A percentile compares a stretch with the other conserved stretches of the same genome.
These are phyloP conservation scores for Blastomyces percursus DNA, from an alignment of 2,329 filamentous ascomycete genomes.

Conservation along the genomic window DNA sequence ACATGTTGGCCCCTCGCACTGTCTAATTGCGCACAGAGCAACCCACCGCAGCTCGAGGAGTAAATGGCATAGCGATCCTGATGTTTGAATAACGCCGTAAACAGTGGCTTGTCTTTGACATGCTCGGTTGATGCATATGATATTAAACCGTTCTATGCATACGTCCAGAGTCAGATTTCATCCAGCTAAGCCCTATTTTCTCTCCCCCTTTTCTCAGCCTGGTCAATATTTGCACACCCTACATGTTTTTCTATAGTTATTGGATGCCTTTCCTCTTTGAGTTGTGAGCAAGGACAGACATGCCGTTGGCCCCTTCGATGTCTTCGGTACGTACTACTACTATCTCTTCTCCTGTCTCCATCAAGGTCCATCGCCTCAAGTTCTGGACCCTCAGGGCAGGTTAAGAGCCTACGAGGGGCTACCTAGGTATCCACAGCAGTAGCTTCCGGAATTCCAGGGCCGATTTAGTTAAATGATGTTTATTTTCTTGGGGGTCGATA, in stretches of 20 bases:
- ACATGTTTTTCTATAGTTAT: neutral
- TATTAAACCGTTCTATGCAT: neutral
- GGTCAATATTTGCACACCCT: neutral
- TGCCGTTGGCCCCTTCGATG: neutral
- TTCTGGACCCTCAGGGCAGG: neutral
- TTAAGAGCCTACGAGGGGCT: neutral
- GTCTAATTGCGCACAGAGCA: neutral
- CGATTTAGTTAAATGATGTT: neutral
- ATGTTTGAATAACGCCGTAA: neutral
- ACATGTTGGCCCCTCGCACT: neutral
- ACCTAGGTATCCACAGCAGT: neutral
- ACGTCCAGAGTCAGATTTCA: neutral
- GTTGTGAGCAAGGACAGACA: neutral
- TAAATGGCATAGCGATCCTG: neutral
- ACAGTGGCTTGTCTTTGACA: too few species aligned
- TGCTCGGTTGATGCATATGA: too few species aligned
- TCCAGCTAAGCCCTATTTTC: neutral
- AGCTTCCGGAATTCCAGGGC: neutral
- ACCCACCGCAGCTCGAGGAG: neutral
- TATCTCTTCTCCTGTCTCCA: neutral
- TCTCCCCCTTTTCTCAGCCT: neutral
- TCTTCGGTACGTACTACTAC: neutral
- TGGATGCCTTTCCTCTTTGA: neutral
- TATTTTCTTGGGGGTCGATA: neutral
- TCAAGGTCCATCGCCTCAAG: neutral